Base-by-base conservation (phyloP, 2,329 filamentous ascomycete genomes). In the Nemania serpens region DNA sequence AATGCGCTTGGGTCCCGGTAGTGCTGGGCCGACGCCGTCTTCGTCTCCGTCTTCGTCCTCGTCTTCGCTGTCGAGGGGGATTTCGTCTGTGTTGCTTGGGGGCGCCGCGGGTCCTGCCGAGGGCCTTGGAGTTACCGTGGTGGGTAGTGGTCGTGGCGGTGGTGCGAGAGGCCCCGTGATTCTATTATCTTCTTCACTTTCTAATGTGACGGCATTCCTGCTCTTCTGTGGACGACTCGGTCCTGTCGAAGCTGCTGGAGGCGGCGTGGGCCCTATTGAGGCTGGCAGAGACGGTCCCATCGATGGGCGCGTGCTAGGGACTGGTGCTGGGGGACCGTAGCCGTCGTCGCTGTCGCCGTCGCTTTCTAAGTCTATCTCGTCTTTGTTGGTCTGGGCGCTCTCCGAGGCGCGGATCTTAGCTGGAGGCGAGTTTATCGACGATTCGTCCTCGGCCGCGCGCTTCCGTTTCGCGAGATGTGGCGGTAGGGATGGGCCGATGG, bases 401-500 rank as follows among this genome's bases (percentile, higher is more conserved):
- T 69, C 75, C 66, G 70, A 68, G n/a, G 70, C 70, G 47, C 68
- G 74, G 33, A 76, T 60, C 68, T 87, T 87, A 55, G 75, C 65
- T 4, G 79, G 79, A 39, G 78, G 81, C 6, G 77, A 77, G 34
- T 73, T 71, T 53, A 75, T 64, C 17, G 66, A 67, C 17, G 70
- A 68, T 49, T 78, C 75, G 49, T 80, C 75, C 42, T 80, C 78
- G 4, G 78, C 68, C 4, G 79, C 81, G 69, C 84, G 84, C 70
- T 88, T 88, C 69, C 86, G 82, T 74, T 88, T 88, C 36, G 84
- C 72, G 43, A 89, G 81, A 63, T 90, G 86, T 4, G 89, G 82
- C 12, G 91, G 90, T 22, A 93, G 75, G 62, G 87, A 81, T 13
- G 91, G 90, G 5, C 90, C 89, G 70, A 91, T 87, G 36, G 85